These are phyloP conservation scores for Blastobotrys persicus DNA, from an alignment of 1,139 yeast genomes.

Conservation along the genomic window DNA sequence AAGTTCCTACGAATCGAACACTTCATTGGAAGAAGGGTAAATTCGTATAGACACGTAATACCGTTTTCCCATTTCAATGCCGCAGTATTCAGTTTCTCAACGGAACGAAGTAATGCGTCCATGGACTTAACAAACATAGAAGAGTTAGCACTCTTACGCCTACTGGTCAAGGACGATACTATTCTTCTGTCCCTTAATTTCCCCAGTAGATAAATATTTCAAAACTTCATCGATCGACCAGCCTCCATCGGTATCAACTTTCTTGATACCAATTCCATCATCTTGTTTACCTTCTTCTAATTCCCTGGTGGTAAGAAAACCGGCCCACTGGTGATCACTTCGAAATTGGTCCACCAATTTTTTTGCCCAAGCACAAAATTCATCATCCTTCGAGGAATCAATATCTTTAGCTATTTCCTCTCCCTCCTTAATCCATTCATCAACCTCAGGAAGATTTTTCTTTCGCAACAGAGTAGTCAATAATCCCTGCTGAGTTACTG, in stretches of 20 bases:
- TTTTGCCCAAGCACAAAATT: slow-evolving; percentile 57
- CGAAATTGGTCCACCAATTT: slow-evolving; percentile 50
- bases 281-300: slow-evolving; percentile 43
- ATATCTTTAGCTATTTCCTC: slow-evolving; percentile 40
- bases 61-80: no score
- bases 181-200: slow-evolving; percentile 1
- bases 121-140: no score
- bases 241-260: slow-evolving; percentile 18
- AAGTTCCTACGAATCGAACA: no score
- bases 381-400: slow-evolving; percentile 33
- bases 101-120: no score
- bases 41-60: no score
- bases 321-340: slow-evolving; percentile 60
- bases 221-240: slow-evolving; percentile 34
- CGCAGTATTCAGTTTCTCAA: no score
- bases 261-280: slow-evolving; percentile 19
- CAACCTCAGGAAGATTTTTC: slow-evolving; percentile 86
- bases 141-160: no score
- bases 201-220: slow-evolving; percentile 30
- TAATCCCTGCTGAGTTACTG: slow-evolving; percentile 76
- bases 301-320: slow-evolving; percentile 55
- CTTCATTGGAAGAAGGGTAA: no score
- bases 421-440: slow-evolving; percentile 75
- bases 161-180: not conserved
- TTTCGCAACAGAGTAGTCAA: slow-evolving; percentile 81